These are phyloP conservation scores for Apophysomyces sp. DNA, from an alignment of 371 early-diverging fungal genomes.

Conservation along the genomic window DNA sequence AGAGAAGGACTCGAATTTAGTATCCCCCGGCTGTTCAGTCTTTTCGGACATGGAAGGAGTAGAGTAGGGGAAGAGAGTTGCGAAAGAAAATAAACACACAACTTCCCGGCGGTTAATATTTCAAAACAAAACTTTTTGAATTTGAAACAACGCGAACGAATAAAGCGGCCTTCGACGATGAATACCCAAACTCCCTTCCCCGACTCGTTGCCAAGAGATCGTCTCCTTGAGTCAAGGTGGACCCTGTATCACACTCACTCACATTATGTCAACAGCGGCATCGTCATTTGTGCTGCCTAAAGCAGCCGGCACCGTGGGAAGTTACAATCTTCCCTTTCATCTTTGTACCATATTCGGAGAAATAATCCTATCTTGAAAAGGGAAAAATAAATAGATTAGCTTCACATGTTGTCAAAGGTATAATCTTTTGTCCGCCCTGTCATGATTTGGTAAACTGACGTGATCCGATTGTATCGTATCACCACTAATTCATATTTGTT, in stretches of 20 bases:
- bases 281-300: neutral
- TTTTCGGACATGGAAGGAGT: conserved; percentile 6
- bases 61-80: neutral
- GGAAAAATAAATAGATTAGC: neutral
- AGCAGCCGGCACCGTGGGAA: conserved; percentile 2
- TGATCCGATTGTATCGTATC: neutral
- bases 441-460: neutral
- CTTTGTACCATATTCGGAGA: neutral
- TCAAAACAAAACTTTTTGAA: neutral
- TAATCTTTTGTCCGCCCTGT: neutral
- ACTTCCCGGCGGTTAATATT: neutral
- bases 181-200: no score
- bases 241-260: neutral
- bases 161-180: no score
- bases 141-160: conserved; percentile 1
- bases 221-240: no score
- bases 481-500: neutral
- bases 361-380: neutral
- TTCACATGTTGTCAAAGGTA: neutral
- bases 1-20: neutral
- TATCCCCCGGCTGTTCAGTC: conserved; percentile 5
- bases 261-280: neutral
- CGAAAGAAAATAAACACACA: neutral
- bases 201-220: no score
- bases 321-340: neutral